These are phyloP conservation scores for Ilyonectria sp. DNA, from an alignment of 2,329 filamentous ascomycete genomes.

Conservation along the genomic window DNA sequence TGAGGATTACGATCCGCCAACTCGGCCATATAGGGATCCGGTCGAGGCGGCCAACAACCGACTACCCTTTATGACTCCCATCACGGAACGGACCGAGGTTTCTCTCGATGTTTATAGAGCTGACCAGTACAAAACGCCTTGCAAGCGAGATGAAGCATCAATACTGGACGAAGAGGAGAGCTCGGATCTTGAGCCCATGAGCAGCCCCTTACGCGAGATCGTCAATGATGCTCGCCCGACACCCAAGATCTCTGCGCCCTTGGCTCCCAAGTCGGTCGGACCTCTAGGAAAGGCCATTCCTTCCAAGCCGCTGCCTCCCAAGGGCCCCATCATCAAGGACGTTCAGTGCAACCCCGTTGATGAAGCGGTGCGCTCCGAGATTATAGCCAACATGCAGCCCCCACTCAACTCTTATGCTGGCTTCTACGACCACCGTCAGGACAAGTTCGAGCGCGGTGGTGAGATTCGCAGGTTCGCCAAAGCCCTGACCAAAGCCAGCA, in stretches of 20 bases:
- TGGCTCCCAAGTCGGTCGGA: conserved; percentile 58
- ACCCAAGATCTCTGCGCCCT: conserved; percentile 66
- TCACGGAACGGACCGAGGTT: conserved; percentile 94
- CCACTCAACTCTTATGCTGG: conserved; percentile 82
- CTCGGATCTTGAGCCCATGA: conserved; percentile 63
- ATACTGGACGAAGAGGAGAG: conserved; percentile 47
- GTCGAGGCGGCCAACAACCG: conserved; percentile 88
- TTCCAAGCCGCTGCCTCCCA: conserved; percentile 62
- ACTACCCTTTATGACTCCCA: conserved; percentile 98
- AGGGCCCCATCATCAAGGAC: conserved; percentile 85
- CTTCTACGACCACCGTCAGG: conserved; percentile 80
- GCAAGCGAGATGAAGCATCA: conserved; percentile 63
- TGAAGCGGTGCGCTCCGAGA: conserved; percentile 79
- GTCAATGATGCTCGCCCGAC: conserved; percentile 66
- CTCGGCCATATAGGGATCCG: conserved; percentile 85
- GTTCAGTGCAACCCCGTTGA: conserved; percentile 91
- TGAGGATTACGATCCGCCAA: conserved; percentile 87
- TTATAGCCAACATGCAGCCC: conserved; percentile 82
- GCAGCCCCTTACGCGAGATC: conserved; percentile 82
- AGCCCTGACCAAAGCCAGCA: conserved; percentile 70
- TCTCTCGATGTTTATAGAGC: conserved; percentile 80
- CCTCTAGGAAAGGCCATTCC: conserved; percentile 52
- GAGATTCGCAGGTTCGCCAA: conserved; percentile 90
- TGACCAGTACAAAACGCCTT: conserved; percentile 83
- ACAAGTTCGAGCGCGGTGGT: conserved; percentile 75